phyloP scores from a whole-genome alignment of 2,329 filamentous ascomycete genomes.

The Microcyclospora pomicola region DNA sequence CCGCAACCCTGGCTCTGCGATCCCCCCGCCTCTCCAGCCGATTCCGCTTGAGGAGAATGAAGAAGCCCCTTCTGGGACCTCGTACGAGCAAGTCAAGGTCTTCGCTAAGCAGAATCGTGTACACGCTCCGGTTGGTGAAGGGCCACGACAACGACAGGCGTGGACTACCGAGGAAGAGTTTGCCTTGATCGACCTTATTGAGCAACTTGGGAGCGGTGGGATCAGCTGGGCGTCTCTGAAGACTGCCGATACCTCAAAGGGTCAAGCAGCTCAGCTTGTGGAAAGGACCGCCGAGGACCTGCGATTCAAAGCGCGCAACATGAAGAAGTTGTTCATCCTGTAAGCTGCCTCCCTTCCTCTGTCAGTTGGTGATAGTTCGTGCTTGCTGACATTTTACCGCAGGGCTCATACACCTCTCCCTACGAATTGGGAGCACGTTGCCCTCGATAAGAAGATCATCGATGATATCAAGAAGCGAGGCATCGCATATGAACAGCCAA shows the following conservation, averaged over 20 bases:
- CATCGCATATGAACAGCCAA: slow-evolving; percentile 15
- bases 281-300: slow-evolving; percentile 36
- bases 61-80: slow-evolving; percentile 1
- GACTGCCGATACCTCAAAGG: slow-evolving; percentile 13
- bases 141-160: slow-evolving; percentile 17
- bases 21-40: slow-evolving; percentile 13
- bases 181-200: slow-evolving; percentile 37
- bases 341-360: slow-evolving; percentile 17
- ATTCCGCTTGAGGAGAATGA: slow-evolving; percentile 4
- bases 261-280: slow-evolving; percentile 18
- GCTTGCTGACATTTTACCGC: slow-evolving; percentile 6
- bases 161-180: slow-evolving; percentile 25
- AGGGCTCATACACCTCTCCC: slow-evolving; percentile 26
- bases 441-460: slow-evolving; percentile 29
- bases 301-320: slow-evolving; percentile 35
- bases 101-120: slow-evolving; percentile 11
- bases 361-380: not conserved
- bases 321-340: slow-evolving; percentile 34
- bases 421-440: slow-evolving; percentile 29
- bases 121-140: slow-evolving; percentile 4
- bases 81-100: slow-evolving; percentile 11
- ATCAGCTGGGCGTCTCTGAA: slow-evolving; percentile 35
- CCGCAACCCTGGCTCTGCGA: slow-evolving; percentile 19
- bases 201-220: slow-evolving; percentile 24
- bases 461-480: slow-evolving; percentile 18